These are phyloP conservation scores for Elasticomyces elasticus DNA, from an alignment of 495 filamentous ascomycete genomes.

Conservation along the genomic window DNA sequence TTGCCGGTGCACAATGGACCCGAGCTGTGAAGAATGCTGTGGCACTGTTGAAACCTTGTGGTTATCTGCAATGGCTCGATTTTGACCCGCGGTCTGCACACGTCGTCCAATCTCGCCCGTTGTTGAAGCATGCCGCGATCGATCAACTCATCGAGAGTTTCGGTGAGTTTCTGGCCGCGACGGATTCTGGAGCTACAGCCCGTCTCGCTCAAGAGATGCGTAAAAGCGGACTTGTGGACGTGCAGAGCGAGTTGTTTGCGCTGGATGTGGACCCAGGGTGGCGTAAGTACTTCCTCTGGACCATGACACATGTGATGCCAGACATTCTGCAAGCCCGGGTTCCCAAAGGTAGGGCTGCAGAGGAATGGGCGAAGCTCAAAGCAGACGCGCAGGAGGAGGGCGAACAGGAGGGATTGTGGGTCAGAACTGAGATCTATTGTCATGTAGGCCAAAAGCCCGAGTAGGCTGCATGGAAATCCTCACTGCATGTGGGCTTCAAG, in stretches of 20 bases:
- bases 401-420: constrained; percentile 2
- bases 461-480: background rate
- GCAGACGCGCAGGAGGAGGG: background rate
- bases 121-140: background rate
- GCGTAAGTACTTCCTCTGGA: background rate
- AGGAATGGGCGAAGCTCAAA: background rate
- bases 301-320: background rate
- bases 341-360: background rate
- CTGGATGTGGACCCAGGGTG: background rate
- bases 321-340: background rate
- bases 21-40: background rate
- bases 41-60: background rate
- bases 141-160: background rate
- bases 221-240: background rate
- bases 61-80: constrained; percentile 4
- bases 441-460: background rate
- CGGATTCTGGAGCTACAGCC: background rate
- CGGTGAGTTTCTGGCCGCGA: background rate
- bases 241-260: background rate
- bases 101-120: background rate
- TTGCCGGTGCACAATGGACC: background rate
- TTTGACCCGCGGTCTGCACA: background rate
- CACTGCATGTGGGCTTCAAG: no score
- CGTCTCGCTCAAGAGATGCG: background rate
- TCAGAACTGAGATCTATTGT: background rate